Conservation (phyloP, 441 rosid genomes). For the Viola pubescens region DNA sequence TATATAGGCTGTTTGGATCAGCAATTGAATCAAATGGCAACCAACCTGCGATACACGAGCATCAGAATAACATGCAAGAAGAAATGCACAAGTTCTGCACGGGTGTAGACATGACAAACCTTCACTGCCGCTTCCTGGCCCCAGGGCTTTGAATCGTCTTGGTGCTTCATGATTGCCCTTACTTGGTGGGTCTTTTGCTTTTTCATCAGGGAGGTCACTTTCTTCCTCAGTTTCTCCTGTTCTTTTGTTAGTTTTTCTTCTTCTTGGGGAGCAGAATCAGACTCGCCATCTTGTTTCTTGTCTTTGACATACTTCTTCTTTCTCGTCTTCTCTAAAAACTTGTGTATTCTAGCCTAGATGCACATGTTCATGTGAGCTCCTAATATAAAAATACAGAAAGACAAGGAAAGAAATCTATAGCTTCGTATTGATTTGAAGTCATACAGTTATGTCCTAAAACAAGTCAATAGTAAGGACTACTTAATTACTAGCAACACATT, state of each 20-base stretch:
- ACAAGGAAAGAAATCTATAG: neutral
- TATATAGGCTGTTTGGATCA: slow-evolving; percentile 79
- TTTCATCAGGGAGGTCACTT: slow-evolving; percentile 47
- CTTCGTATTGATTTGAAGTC: neutral
- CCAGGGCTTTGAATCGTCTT: slow-evolving; percentile 65
- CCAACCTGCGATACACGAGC: slow-evolving; percentile 60
- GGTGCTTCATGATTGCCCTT: slow-evolving; percentile 47
- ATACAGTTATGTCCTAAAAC: neutral
- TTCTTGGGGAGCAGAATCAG: slow-evolving; percentile 28
- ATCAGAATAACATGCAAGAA: slow-evolving; percentile 16
- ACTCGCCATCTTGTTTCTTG: slow-evolving; percentile 23
- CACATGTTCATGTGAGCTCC: slow-evolving; percentile 18
- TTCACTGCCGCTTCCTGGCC: slow-evolving; percentile 83
- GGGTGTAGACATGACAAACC: slow-evolving; percentile 39
- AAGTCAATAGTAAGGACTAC: neutral
- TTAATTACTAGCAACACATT: neutral
- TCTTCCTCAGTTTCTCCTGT: slow-evolving; percentile 52
- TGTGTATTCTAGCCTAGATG: slow-evolving; percentile 61
- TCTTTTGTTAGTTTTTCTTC: slow-evolving; percentile 31
- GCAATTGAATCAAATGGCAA: slow-evolving; percentile 68
- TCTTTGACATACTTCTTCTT: slow-evolving; percentile 34
- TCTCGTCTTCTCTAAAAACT: slow-evolving; percentile 62
- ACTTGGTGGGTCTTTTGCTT: slow-evolving; percentile 56
- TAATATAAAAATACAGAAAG: neutral
- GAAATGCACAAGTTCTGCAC: slow-evolving; percentile 5